Percentiles rank a stretch among this genome's conserved stretches.
Evolutionary conservation across 768 basidiomycete species (phyloP).

Genomic region (Piloderma croceum): DNA sequence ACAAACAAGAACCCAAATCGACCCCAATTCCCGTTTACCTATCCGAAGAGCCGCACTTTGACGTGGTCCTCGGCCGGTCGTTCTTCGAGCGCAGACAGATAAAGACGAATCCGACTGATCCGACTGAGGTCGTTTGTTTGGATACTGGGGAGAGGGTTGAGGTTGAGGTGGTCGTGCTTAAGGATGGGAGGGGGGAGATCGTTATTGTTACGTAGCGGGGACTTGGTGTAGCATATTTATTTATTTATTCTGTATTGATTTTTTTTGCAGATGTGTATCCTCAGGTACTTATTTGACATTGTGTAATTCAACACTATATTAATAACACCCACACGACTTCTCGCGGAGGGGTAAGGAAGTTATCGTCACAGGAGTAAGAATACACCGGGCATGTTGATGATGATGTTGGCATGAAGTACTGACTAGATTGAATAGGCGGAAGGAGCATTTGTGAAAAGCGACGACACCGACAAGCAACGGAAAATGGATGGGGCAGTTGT

Average conservation of each 20-base stretch:
- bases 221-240: too few species aligned
- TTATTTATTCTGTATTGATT: too few species aligned
- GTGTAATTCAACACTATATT: too few species aligned
- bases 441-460: not conserved
- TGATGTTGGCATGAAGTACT: not conserved
- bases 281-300: too few species aligned
- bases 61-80: conserved; percentile 85
- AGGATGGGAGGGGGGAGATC: conserved; percentile 86
- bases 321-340: too few species aligned
- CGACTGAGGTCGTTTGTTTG: conserved; percentile 85
- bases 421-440: not conserved
- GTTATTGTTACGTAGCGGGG: conserved; percentile 78
- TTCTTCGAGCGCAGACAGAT: conserved; percentile 83
- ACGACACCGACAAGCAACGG: too few species aligned
- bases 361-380: too few species aligned
- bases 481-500: too few species aligned
- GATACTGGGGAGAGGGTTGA: conserved; percentile 91
- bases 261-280: too few species aligned
- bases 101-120: conserved; percentile 75
- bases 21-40: conserved; percentile 68
- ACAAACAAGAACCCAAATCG: conserved; percentile 28
- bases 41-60: conserved; percentile 93
- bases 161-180: conserved; percentile 86
- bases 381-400: too few species aligned
- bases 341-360: too few species aligned